A percentile compares a stretch with the other conserved stretches of the same genome.
Conservation (phyloP, 2,329 filamentous ascomycete genomes). For the Claviceps arundinis region DNA sequence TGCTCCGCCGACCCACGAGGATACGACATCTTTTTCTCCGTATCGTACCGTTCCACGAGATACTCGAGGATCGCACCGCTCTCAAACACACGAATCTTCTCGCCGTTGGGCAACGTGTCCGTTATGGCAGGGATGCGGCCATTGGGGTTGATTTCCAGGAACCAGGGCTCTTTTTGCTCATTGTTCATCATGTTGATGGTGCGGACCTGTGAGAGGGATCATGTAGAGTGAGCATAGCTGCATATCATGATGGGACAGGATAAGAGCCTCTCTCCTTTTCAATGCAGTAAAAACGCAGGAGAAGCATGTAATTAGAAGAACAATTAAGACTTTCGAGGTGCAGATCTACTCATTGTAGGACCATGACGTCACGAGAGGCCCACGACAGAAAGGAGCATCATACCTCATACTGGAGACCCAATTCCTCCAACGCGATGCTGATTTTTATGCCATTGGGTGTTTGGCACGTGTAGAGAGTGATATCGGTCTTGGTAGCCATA, state of each 20-base stretch:
- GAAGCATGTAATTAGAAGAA: not conserved
- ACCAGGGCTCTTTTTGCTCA: constrained; percentile 76
- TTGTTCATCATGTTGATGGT: constrained; percentile 61
- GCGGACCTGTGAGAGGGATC: constrained; percentile 26
- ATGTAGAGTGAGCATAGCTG: not conserved
- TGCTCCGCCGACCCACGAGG: constrained; percentile 58
- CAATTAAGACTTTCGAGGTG: not conserved
- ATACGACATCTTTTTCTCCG: constrained; percentile 70
- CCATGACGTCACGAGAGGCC: too few relatives aligned
- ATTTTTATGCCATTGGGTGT: constrained; percentile 89
- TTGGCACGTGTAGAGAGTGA: constrained; percentile 68
- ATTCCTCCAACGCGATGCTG: constrained; percentile 75
- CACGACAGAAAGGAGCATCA: not conserved
- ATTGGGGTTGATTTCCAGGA: constrained; percentile 84
- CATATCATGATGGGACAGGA: too few relatives aligned
- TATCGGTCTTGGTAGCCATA: constrained; percentile 34
- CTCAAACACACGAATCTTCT: constrained; percentile 67
- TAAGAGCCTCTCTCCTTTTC: too few relatives aligned
- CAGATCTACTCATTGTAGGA: too few relatives aligned
- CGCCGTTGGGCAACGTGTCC: constrained; percentile 62
- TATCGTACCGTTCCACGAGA: constrained; percentile 68
- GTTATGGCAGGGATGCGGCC: constrained; percentile 81
- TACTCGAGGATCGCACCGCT: constrained; percentile 77
- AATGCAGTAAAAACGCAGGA: too few relatives aligned
- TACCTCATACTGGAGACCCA: constrained; percentile 69